Base-by-base conservation (phyloP, 78 protist species). In the Goniomonas avonlea region DNA sequence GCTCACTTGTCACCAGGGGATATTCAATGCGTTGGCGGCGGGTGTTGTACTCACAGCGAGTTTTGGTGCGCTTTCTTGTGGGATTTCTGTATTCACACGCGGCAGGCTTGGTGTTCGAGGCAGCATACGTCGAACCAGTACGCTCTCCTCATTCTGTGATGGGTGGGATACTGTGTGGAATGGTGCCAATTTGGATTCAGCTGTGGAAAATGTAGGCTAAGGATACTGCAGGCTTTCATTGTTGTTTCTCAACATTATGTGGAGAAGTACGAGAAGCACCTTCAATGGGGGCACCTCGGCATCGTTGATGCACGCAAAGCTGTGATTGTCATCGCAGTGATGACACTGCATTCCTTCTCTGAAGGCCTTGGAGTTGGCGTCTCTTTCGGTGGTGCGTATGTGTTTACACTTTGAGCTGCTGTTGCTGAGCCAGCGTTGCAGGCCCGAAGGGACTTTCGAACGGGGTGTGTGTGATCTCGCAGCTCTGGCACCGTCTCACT, bases 311-410 rank as follows among this genome's bases (percentile, higher is more conserved):
- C 65, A 25, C 20, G 29, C 37, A 58, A 58, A 15, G 65, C 65
- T 15, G 29, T 15, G 34, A 58, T 58, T 15, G 65, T 58, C 37
- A 58, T 58, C 35, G 65, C 35, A 11, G 20, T 58, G 35, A 58
- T 58, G 65, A 58, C 65, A 8, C 65, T 58, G 8, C 65, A 58
- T 15, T 58, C 65, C 65, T 58, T 58, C 65, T 58, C 65, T 15
- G 65, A 58, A n/a, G 65, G 65, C 29, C 29, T 58, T 17, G 65
- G 65, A 11, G 65, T 58, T 15, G 65, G 65, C 65, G 65, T 58
- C 37, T n/a, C 35, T 25, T 58, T n/a, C 17, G 65, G 65, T 15
- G 65, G 65, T 15, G 25, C 53, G 53, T 13, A 45, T 13, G 53
- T 9, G 25, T 13, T 17, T 45, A 45, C 53, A n/a, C n/a, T n/a